These are phyloP conservation scores for Arthrobotrys conoides DNA, from an alignment of 2,329 filamentous ascomycete genomes.

Conservation along the genomic window DNA sequence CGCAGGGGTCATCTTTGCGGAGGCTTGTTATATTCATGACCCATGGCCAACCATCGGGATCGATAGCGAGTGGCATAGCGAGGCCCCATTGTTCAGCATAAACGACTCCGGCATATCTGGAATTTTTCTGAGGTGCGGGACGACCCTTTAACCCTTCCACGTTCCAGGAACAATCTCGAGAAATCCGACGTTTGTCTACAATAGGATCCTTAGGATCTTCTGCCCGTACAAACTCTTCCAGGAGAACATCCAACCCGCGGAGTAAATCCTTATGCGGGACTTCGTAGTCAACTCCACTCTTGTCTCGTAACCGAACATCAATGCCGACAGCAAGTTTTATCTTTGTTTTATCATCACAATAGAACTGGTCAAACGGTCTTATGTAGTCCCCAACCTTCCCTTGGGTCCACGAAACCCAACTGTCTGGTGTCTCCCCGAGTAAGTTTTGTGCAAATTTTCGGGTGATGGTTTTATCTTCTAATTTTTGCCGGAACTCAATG, in stretches of 20 bases:
- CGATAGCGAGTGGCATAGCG: too few species aligned
- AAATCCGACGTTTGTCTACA: too few species aligned
- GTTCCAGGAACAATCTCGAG: background rate
- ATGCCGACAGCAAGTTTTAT: background rate
- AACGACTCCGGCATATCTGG: background rate
- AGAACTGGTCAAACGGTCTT: background rate
- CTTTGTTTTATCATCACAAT: background rate
- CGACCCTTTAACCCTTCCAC: background rate
- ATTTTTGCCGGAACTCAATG: too few species aligned
- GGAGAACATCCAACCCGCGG: background rate
- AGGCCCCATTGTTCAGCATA: background rate
- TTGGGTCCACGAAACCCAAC: background rate
- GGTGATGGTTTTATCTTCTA: background rate
- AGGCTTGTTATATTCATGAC: background rate
- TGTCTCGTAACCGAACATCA: too few species aligned
- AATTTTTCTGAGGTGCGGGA: background rate
- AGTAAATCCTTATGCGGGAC: background rate
- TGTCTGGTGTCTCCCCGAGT: background rate
- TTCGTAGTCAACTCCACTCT: background rate
- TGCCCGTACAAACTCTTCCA: background rate
- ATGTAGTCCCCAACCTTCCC: background rate
- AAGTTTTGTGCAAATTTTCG: conserved; percentile 7
- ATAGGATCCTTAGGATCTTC: background rate
- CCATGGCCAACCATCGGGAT: background rate
- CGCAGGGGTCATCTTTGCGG: background rate